Evolutionary conservation across 2,329 filamentous ascomycete species (phyloP), one percentile per base, ranked within the genome.

Genomic region (Geosmithia putterillii): DNA sequence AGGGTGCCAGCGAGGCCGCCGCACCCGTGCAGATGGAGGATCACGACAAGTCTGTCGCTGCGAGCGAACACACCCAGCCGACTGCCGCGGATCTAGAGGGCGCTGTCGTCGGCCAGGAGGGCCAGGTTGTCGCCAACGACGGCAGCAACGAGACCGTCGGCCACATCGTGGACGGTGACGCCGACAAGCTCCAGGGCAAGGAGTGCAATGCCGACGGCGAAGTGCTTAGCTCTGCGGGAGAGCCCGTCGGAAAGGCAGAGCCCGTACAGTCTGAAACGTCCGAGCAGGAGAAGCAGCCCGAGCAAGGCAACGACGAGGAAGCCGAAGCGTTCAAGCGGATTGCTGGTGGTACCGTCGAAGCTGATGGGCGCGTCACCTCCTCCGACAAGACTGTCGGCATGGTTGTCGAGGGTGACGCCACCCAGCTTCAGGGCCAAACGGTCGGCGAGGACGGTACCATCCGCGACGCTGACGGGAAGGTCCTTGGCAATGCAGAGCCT

Each of bases 371-470:
- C 38, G 63, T 79, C 28, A 59, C 67, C 18, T 71, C 64, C 46
- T 14, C 10, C 6, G 73, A 66, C 15, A 65, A 70, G 41, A 66
- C 75, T 42, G 65, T 81, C 22, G 81, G 81, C 37, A 73, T 73
- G 40, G 62, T 85, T 6, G 61, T 76, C 4, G 74, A 83, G 47
- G 81, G 81, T 14, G 79, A 85, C 42, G 56, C 70, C 7, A 79
- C 79, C 61, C 71, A 71, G 44, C 69, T 85, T 20, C 70, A 75
- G 45, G 81, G 81, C 22, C 80, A 79, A 57, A 32, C 60, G 32
- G 79, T 85, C 18, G 81, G 85, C 45, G 66, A 79, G 23, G 81
- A 85, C 46, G 81, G 81, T 12, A 81, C 85, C 40, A 73, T 85
- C 28, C 61, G 81, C 5, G 81, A 84, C 54, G 76, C 73, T 50